These are phyloP conservation scores for Torulaspora delbrueckii DNA, from an alignment of 805 yeast genomes.

Conservation along the genomic window DNA sequence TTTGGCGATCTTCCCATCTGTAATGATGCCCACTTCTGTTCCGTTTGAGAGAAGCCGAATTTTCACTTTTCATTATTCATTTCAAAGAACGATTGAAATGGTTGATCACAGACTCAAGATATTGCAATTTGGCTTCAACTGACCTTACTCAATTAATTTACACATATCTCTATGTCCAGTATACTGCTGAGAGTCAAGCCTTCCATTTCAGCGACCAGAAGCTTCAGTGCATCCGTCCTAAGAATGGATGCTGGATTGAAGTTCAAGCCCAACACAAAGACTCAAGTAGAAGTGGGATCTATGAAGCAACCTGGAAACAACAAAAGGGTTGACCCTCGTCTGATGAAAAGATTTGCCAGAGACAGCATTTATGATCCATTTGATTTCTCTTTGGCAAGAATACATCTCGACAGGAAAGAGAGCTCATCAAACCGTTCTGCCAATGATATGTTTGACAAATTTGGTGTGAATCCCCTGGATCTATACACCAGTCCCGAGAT, in stretches of 20 bases:
- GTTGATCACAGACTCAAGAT: no score
- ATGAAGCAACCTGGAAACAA: conserved; percentile 13
- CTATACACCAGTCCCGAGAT: conserved; percentile 68
- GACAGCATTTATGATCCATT: conserved; percentile 71
- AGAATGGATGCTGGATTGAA: conserved; percentile 6
- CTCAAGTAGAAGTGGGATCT: conserved; percentile 10
- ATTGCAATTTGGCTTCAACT: no score
- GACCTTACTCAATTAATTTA: no score
- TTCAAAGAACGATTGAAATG: no score
- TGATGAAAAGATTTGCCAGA: conserved; percentile 45
- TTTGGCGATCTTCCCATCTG: no score
- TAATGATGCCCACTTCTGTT: no score
- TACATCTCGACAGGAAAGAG: conserved; percentile 45
- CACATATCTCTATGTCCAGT: background rate
- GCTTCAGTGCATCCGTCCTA: conserved; percentile 2
- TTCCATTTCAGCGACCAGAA: background rate
- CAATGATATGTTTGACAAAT: conserved; percentile 40
- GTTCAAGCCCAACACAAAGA: conserved; percentile 9
- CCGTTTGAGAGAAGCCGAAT: no score
- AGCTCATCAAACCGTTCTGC: conserved; percentile 23
- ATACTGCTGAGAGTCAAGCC: background rate
- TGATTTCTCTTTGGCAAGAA: conserved; percentile 63
- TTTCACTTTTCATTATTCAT: no score
- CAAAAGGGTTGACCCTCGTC: conserved; percentile 34
- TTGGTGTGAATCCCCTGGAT: conserved; percentile 61